Conservation (phyloP, 2,329 filamentous ascomycete species). For the Ramularia endophylla region DNA sequence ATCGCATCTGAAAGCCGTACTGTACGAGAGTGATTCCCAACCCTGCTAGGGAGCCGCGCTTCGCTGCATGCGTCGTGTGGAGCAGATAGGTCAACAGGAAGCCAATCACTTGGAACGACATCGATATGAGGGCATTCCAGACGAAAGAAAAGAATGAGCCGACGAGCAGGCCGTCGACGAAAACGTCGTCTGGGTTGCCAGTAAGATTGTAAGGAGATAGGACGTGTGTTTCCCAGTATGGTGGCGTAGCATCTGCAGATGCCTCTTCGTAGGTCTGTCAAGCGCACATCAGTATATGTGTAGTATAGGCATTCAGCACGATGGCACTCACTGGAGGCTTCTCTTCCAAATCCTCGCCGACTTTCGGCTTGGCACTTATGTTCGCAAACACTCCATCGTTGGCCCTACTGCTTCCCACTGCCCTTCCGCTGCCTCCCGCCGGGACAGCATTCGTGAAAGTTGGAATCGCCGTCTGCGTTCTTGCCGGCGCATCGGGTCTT, state of each 20-base stretch:
- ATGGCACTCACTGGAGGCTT: slow-evolving; percentile 57
- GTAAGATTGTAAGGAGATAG: slow-evolving; percentile 85
- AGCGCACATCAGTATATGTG: slow-evolving; percentile 1
- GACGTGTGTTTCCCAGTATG: slow-evolving; percentile 99
- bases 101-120: slow-evolving; percentile 94
- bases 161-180: slow-evolving; percentile 91
- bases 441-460: slow-evolving; percentile 38
- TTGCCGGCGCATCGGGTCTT: slow-evolving; percentile 35
- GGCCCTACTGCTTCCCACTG: slow-evolving; percentile 61
- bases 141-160: slow-evolving; percentile 81
- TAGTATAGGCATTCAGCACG: slow-evolving; percentile 50
- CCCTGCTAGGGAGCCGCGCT: slow-evolving; percentile 91
- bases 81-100: slow-evolving; percentile 97
- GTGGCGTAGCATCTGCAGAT: slow-evolving; percentile 88
- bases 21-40: slow-evolving; percentile 93
- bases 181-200: slow-evolving; percentile 87
- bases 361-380: slow-evolving; percentile 80
- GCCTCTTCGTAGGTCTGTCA: slow-evolving; percentile 92
- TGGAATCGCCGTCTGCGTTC: slow-evolving; percentile 51
- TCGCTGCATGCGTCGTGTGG: slow-evolving; percentile 95
- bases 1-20: slow-evolving; percentile 92
- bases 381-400: slow-evolving; percentile 97
- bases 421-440: slow-evolving; percentile 39
- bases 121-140: slow-evolving; percentile 94
- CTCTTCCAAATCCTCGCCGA: slow-evolving; percentile 77